Base-by-base conservation (phyloP, 352 stramenopile species). In the Pythium coloratum region DNA sequence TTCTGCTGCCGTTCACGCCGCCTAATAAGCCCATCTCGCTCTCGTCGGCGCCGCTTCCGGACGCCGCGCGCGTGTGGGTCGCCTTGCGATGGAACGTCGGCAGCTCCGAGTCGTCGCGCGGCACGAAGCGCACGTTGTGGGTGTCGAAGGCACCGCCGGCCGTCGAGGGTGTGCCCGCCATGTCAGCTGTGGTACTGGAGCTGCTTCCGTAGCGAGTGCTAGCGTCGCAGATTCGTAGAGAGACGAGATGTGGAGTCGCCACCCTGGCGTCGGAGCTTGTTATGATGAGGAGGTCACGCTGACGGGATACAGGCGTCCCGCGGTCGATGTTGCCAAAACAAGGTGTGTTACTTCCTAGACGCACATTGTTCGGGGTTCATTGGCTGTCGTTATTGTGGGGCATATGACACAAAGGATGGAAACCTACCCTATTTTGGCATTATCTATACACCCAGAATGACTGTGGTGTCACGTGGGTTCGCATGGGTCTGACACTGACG, bases 71-170 rank as follows among this genome's bases (percentile, higher is more conserved):
- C 54, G 59, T 64, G 55, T 64, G 59, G 16, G 66, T 60, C 13
- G 59, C 47, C 47, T 72, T 67, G 54, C 66, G 59, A 55, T 72
- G 66, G 66, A 72, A 72, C 20, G 66, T 72, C 0, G 66, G 66
- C 33, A 72, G 66, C 53, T 72, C 66, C 26, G 20, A 32, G 26
- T 71, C 65, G 58, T 71, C 65, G 28, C 65, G 65, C 18, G 56
- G 58, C 54, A 72, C 42, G 55, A 61, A 72, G 54, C 59, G 59
- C 36, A 67, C 65, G 46, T 32, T 55, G 40, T 59, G 57, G 4
- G 51, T 59, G 42, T 54, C 59, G 50, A 24, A 47, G 30, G 6
- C 40, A 33, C 51, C 28, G 24, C 46, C 49, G n/a, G 30, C 30
- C 24, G 18, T 33, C 16, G n/a, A n/a, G 28, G 8, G 24, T 12